Percentiles rank a stretch among this genome's conserved stretches.
phyloP scores from a whole-genome alignment of 495 filamentous ascomycete species.

The Trichoderma reesei region DNA sequence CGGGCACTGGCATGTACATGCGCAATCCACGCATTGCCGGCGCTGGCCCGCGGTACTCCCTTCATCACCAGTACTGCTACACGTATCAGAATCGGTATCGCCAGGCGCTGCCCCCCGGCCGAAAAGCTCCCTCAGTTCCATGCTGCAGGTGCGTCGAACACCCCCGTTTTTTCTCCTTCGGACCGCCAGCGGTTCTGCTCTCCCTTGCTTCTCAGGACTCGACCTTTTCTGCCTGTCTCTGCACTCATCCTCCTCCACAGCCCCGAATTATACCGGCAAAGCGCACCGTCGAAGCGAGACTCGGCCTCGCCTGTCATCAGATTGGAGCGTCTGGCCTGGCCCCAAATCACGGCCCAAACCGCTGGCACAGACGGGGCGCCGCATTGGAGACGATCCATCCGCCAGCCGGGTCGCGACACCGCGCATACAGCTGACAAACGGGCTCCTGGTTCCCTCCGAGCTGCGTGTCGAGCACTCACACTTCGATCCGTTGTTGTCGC shows the following conservation, averaged over 20 bases:
- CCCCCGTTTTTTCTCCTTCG: not conserved
- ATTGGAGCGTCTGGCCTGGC: not conserved
- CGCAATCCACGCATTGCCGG: not conserved
- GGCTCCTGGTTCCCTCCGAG: not conserved
- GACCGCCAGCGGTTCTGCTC: not conserved
- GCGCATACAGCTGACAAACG: not conserved
- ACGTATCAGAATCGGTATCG: not conserved
- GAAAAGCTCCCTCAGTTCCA: not conserved
- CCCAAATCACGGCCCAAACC: not conserved
- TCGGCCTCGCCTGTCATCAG: constrained; percentile 1
- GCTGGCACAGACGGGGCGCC: not conserved
- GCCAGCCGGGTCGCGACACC: not conserved
- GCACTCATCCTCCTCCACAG: constrained; percentile 6
- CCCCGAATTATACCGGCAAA: too few relatives aligned
- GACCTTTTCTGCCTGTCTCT: not conserved
- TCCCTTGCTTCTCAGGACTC: constrained; percentile 2
- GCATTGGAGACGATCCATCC: not conserved
- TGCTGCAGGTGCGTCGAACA: constrained; percentile 8
- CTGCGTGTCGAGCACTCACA: not conserved
- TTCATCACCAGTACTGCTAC: not conserved
- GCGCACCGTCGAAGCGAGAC: not conserved
- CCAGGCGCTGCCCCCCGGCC: not conserved
- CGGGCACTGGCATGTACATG: not conserved
- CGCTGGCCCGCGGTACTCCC: not conserved
- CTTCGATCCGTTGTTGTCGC: not conserved